These are phyloP conservation scores for Chondrus crispus DNA, from an alignment of 23 red algal species.

Conservation along the genomic window DNA sequence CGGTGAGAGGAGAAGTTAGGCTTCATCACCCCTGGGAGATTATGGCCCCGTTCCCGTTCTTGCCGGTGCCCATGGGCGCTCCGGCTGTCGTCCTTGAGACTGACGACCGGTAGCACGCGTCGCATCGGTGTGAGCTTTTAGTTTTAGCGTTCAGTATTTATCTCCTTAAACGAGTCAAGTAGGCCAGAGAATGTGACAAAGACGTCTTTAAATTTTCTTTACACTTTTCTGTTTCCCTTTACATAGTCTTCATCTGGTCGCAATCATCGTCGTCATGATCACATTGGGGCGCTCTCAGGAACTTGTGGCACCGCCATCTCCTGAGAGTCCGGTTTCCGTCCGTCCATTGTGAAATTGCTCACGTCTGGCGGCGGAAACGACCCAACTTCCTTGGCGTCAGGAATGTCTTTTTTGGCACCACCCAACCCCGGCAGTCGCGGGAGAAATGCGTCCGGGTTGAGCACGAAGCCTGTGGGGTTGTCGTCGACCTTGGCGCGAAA, in stretches of 20 bases:
- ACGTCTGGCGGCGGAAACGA: not conserved
- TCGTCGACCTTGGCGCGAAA: slow-evolving; percentile 9
- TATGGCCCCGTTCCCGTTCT: slow-evolving; percentile 64
- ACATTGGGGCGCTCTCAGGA: not conserved
- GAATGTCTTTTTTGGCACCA: not conserved
- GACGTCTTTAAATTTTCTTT: too few species aligned
- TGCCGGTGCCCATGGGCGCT: slow-evolving; percentile 42
- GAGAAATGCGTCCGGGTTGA: slow-evolving; percentile 21
- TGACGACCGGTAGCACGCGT: not conserved
- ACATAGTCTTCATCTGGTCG: too few species aligned
- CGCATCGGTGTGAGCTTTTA: not conserved
- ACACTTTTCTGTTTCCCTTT: too few species aligned
- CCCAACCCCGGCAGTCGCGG: not conserved
- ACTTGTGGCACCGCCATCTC: not conserved
- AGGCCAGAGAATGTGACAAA: too few species aligned
- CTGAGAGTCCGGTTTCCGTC: not conserved
- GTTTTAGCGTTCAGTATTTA: not conserved
- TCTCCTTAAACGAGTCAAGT: too few species aligned
- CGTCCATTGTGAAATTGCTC: not conserved
- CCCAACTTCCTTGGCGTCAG: too few species aligned
- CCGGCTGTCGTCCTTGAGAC: slow-evolving; percentile 35
- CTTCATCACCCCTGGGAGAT: slow-evolving; percentile 56
- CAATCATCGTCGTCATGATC: too few species aligned
- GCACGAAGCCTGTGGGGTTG: not conserved
- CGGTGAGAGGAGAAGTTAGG: not conserved